Base-by-base conservation (phyloP, 345 rosid species). In the Linum usitatissimum region DNA sequence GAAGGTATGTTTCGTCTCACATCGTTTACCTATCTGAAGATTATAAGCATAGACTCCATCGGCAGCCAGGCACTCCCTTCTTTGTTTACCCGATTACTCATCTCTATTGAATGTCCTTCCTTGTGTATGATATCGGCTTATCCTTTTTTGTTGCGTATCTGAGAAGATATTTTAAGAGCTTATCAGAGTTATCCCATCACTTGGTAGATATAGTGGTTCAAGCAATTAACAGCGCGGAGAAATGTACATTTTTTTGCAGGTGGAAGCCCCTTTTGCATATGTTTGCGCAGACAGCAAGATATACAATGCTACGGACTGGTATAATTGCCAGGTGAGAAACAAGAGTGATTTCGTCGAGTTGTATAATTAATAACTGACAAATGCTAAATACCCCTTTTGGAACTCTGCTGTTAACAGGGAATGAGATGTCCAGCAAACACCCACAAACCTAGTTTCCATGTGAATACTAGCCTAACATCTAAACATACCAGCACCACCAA, bases 381-480 rank as follows among this genome's bases (percentile, higher is more conserved):
- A 5, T 36, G 53, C 48, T 9, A 39, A 55, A 20, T 57, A 57
- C 20, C 68, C 4, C 15, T 45, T 6, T 45, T 45, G 15, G 58
- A 40, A 30, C 62, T 68, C 51, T 56, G 60, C 64, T 79, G 65
- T 45, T 45, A 45, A 45, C 88, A 93, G 99, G 99, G 90, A 78
- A 93, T 93, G 97, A 83, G 92, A 77, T 93, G 94, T 73, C 79
- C 84, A 10, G 83, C 94, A 13, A 93, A 93, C 73, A 87, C 86
- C 1, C 99, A 93, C 83, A 93, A 90, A 82, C 91, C 99, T 30
- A 86, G 96, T 75, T 93, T 93, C 76, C 99, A 93, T 61, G 95
- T 93, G 68, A 93, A 90, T 75, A 84, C 97, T 2, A 84, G 83
- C 55, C 63, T 85, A 20, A 79, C 83, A 53, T 63, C 90, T 30